These are phyloP conservation scores for Boletus sp. DNA, from an alignment of 768 basidiomycete species.

Conservation along the genomic window DNA sequence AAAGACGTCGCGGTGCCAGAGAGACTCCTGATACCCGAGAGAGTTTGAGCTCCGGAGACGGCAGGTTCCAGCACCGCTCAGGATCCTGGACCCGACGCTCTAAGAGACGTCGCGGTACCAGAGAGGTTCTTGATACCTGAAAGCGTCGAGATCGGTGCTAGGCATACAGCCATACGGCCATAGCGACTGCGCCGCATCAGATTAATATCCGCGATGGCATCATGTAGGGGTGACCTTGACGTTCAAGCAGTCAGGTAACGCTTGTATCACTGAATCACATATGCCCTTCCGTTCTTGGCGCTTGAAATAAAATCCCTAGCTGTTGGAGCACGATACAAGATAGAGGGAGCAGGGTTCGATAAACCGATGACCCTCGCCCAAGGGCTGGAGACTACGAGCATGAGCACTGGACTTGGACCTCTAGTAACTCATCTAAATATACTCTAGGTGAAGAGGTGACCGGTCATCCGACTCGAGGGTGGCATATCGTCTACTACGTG, in stretches of 20 bases:
- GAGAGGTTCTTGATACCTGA: background rate
- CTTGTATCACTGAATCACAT: background rate
- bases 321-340: background rate
- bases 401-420: background rate
- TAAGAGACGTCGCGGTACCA: constrained; percentile 6
- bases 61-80: background rate
- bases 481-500: background rate
- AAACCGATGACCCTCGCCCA: background rate
- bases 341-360: too few relatives aligned
- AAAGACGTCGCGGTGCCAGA: constrained; percentile 3
- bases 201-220: background rate
- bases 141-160: background rate
- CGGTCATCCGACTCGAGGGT: background rate
- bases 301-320: background rate
- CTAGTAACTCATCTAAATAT: background rate
- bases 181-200: background rate
- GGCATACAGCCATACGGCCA: too few relatives aligned
- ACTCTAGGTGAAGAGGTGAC: background rate
- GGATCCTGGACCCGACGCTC: background rate
- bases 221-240: background rate
- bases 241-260: too few relatives aligned
- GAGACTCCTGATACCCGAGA: background rate
- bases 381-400: background rate
- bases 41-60: background rate
- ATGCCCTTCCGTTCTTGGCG: background rate